These are phyloP conservation scores for Hydnum rufescens DNA, from an alignment of 768 basidiomycete species.

Conservation along the genomic window DNA sequence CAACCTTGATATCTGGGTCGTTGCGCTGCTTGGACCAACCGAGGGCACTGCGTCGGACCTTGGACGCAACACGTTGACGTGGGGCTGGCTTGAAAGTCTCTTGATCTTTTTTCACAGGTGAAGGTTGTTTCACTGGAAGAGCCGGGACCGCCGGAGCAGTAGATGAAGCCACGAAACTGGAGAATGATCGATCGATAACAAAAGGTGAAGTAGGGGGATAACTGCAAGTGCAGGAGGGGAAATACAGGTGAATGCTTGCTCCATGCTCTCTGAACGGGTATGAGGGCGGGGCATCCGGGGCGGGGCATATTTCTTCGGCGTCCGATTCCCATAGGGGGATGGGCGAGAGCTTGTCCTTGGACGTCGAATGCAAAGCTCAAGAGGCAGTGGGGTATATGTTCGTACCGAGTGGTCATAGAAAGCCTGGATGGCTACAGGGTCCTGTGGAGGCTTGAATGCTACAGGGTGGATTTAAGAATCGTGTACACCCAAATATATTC, in stretches of 20 bases:
- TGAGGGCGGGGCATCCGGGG: slow-evolving; percentile 3
- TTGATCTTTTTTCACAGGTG: neutral
- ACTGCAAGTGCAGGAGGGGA: slow-evolving; percentile 5
- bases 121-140: slow-evolving; percentile 1
- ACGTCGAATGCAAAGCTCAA: slow-evolving; percentile 7
- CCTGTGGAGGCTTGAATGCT: slow-evolving; percentile 9
- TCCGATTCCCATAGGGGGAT: neutral
- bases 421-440: slow-evolving; percentile 7
- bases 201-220: neutral
- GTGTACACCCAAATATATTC: neutral
- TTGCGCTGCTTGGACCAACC: neutral
- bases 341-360: neutral
- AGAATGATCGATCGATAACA: slow-evolving; percentile 1
- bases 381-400: slow-evolving; percentile 6
- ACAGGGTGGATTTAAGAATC: neutral
- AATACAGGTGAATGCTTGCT: slow-evolving; percentile 8
- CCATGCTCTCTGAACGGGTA: slow-evolving; percentile 7
- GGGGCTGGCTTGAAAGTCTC: slow-evolving; percentile 1
- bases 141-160: no score
- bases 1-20: neutral
- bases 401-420: slow-evolving; percentile 9
- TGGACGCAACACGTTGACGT: slow-evolving; percentile 2
- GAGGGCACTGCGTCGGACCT: neutral
- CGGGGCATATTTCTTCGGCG: neutral
- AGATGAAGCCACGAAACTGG: slow-evolving; percentile 1